These are phyloP conservation scores for Rugonectria rugulosa DNA, from an alignment of 2,329 filamentous ascomycete genomes.

Conservation along the genomic window DNA sequence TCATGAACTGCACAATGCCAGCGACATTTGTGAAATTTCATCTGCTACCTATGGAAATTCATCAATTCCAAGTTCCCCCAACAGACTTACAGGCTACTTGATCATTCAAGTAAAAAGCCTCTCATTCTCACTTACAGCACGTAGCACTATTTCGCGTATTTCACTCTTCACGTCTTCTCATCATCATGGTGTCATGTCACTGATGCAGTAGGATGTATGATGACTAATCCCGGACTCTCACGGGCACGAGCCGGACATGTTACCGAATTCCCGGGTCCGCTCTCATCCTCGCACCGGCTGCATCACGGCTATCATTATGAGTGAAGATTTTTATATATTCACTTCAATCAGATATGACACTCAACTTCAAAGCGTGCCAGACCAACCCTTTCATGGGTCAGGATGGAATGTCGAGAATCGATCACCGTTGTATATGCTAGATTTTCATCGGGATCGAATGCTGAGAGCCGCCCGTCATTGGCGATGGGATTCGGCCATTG, in stretches of 20 bases:
- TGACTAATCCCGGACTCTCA: conserved; percentile 15
- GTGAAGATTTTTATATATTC: conserved; percentile 66
- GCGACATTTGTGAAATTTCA: neutral
- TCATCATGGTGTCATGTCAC: neutral
- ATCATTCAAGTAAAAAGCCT: too few species aligned
- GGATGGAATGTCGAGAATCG: conserved; percentile 61
- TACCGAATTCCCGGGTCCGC: conserved; percentile 7
- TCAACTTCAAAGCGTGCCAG: conserved; percentile 55
- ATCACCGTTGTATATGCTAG: conserved; percentile 80
- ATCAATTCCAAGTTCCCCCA: neutral
- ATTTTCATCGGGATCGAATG: conserved; percentile 80
- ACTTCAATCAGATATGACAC: conserved; percentile 78
- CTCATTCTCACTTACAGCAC: too few species aligned
- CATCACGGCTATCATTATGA: conserved; percentile 38
- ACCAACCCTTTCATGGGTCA: conserved; percentile 47
- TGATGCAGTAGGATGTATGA: neutral
- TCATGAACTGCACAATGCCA: too few species aligned
- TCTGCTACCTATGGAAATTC: neutral
- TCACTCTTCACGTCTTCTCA: neutral
- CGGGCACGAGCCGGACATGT: conserved; percentile 4
- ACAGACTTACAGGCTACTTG: too few species aligned
- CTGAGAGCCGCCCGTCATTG: conserved; percentile 68
- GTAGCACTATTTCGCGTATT: neutral
- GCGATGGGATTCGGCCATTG: conserved; percentile 58
- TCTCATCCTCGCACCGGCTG: neutral